A percentile compares a stretch with the other conserved stretches of the same genome.
These are phyloP conservation scores for Gnomoniopsis sp. DNA, from an alignment of 2,329 filamentous ascomycete genomes.

Conservation along the genomic window DNA sequence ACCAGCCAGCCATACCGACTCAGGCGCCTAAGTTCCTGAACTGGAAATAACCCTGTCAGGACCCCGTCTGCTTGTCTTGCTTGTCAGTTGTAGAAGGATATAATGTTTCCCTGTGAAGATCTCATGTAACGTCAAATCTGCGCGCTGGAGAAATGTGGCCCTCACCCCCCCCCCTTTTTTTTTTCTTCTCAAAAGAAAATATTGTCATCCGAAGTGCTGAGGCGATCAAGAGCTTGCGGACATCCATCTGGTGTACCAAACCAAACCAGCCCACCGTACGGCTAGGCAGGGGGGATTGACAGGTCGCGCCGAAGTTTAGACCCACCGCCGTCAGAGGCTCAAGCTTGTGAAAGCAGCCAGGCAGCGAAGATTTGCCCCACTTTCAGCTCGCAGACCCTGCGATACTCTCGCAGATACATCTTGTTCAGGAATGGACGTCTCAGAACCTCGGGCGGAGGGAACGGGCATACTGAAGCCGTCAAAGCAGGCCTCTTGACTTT, in stretches of 20 bases:
- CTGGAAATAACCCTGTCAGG: slow-evolving; percentile 11
- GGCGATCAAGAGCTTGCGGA: neutral
- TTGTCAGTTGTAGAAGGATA: neutral
- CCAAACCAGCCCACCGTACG: neutral
- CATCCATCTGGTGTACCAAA: neutral
- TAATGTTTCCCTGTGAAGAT: slow-evolving; percentile 7
- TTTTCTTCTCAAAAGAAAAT: neutral
- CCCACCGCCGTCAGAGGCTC: neutral
- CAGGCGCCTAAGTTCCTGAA: neutral
- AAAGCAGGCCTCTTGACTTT: neutral
- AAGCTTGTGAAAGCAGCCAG: neutral
- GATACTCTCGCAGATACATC: slow-evolving; percentile 1
- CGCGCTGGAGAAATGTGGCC: neutral
- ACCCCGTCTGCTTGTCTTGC: slow-evolving; percentile 1
- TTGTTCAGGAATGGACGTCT: neutral
- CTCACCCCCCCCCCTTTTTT: too few species aligned
- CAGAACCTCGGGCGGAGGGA: neutral
- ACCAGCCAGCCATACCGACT: slow-evolving; percentile 1
- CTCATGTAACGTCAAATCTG: neutral
- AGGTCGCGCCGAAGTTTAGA: neutral
- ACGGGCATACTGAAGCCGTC: neutral
- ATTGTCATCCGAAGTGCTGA: neutral
- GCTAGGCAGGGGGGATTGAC: neutral
- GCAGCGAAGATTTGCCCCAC: neutral
- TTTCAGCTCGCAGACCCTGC: slow-evolving; percentile 1